Conservation (phyloP, 805 yeast genomes). For the Candida bentonensis region DNA sequence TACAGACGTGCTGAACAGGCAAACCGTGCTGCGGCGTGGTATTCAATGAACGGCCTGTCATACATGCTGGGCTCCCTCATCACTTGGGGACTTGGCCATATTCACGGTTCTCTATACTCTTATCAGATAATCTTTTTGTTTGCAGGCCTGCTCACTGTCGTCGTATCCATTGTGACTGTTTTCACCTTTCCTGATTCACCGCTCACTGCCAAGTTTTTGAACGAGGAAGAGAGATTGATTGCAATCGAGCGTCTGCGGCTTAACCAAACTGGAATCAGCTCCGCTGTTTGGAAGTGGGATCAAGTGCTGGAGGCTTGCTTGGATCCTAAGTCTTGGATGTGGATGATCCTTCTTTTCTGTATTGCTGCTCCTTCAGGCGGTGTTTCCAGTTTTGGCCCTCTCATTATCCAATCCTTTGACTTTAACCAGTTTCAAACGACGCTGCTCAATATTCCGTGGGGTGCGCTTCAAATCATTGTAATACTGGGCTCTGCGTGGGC, state of each 20-base stretch:
- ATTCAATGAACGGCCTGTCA: conserved; percentile 31
- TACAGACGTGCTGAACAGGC: conserved; percentile 30
- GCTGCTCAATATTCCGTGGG: conserved; percentile 21
- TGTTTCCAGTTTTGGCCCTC: conserved; percentile 17
- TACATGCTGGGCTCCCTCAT: conserved; percentile 35
- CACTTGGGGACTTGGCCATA: conserved; percentile 33
- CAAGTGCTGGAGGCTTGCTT: conserved; percentile 31
- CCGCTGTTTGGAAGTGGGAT: conserved; percentile 24
- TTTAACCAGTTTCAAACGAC: conserved; percentile 18
- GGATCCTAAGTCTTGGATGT: conserved; percentile 28
- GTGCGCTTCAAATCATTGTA: conserved; percentile 20
- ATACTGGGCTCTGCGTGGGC: conserved; percentile 15
- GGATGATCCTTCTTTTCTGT: conserved; percentile 17
- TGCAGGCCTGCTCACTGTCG: conserved; percentile 20
- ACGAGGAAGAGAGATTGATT: conserved; percentile 30
- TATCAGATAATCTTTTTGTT: background rate
- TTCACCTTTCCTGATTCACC: conserved; percentile 35
- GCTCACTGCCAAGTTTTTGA: conserved; percentile 27
- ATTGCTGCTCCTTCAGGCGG: conserved; percentile 18
- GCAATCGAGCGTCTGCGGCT: conserved; percentile 12
- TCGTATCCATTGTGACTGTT: conserved; percentile 13
- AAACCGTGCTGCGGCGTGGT: conserved; percentile 26
- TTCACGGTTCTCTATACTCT: background rate
- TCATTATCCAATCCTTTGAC: conserved; percentile 19
- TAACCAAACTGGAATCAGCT: conserved; percentile 33